Evolutionary conservation across 164 flowering plant species (phyloP), one percentile per base, ranked within the genome.

Genomic region (Sedum album): DNA sequence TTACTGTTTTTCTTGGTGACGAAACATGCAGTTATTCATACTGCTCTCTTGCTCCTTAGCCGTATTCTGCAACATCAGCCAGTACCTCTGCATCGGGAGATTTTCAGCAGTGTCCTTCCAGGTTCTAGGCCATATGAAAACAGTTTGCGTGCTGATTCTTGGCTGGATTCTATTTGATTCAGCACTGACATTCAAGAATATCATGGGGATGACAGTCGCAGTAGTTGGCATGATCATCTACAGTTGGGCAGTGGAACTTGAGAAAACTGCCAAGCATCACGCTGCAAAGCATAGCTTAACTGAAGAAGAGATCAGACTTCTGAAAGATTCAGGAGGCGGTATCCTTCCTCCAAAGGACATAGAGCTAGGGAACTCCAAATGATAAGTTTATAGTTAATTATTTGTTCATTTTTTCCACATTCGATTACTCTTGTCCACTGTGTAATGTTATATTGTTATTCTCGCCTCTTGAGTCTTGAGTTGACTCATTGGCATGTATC

Each of bases 41-140:
- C 62, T 57, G 33, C 62, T 57, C 20, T 57, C 62, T 20, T 57
- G 62, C 62, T 57, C 62, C 62, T 57, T 57, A 14, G 33, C 62
- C 31, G 62, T 57, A 23, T 57, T 57, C 33, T 57, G 62, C 33
- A 57, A 57, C 14, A 8, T 57, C 23, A 57, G 62, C 33, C 33
- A 57, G 62, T 57, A 57, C 62, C 33, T 57, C 31, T 57, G 62
- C 62, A 57, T 57, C 33, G 62, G 62, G 20, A 33, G 62, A 57
- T 57, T 57, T 20, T 57, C 62, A 57, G 62, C 62, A 0, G 62
- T 57, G 2, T 57, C 62, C 33, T 57, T 57, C 62, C 62, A 57
- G 62, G 62, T 57, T 57, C 28, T 57, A 28, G 62, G 62, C 7
- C 62, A 57, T 28, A 57, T 57, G 62, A 57, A 57, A 57, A 57